Conservation (phyloP, 2,329 filamentous ascomycete genomes). For the Aspergillus japonicus region DNA sequence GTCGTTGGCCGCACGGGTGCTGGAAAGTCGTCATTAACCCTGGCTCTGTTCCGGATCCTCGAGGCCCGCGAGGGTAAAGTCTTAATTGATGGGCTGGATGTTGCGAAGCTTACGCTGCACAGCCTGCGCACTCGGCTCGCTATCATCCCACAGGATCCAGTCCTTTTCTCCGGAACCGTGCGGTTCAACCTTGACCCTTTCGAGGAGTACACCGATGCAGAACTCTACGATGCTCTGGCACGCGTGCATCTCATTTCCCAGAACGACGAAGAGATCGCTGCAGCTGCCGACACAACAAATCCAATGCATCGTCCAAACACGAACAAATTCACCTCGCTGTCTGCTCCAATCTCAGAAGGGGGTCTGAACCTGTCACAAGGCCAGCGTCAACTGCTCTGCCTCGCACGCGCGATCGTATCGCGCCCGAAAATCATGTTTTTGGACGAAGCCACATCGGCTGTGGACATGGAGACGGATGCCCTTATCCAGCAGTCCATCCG, state of each 20-base stretch:
- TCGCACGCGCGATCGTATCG: constrained; percentile 57
- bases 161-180: constrained; percentile 75
- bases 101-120: constrained; percentile 49
- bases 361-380: constrained; percentile 48
- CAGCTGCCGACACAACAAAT: neutral
- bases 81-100: constrained; percentile 41
- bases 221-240: constrained; percentile 67
- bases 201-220: constrained; percentile 64
- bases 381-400: constrained; percentile 33
- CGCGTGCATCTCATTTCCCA: constrained; percentile 57
- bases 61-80: constrained; percentile 28
- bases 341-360: neutral
- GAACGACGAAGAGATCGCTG: neutral
- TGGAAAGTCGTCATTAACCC: constrained; percentile 35
- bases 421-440: constrained; percentile 76
- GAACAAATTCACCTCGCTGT: neutral
- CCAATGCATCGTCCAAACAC: neutral
- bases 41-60: constrained; percentile 33
- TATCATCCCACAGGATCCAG: constrained; percentile 79
- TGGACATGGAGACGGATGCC: constrained; percentile 73
- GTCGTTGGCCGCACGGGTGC: constrained; percentile 37
- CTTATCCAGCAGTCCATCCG: constrained; percentile 73
- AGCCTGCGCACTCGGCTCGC: constrained; percentile 71
- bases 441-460: constrained; percentile 76
- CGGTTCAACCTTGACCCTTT: constrained; percentile 76